Base-by-base conservation (phyloP, 2,329 filamentous ascomycete genomes). In the Phyllosticta ampelicida region DNA sequence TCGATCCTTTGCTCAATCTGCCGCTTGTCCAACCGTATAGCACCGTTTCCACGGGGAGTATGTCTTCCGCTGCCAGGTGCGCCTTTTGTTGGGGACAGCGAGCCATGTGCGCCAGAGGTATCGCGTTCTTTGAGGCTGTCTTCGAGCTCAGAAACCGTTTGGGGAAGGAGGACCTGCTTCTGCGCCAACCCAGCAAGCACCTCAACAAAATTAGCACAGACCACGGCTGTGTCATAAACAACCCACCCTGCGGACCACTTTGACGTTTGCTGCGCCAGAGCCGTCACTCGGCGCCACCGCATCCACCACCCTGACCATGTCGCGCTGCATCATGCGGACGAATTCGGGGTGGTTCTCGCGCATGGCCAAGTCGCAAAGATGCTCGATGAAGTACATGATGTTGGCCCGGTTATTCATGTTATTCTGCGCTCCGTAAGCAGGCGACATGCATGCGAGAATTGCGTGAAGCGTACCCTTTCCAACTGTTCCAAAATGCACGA, bases 381-480 rank as follows among this genome's bases (percentile, higher is more conserved):
- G 87, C 68, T 97, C 92, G 68, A 99, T 87, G 73, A 99, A 99
- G 74, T 95, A 99, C 87, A 99, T 95, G 71, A 99, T 97, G 71
- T 99, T 99, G 60, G 94, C 95, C 61, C 92, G 82, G 55, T 86
- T 95, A 74, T 99, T 99, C 87, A 99, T 95, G 64, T 89, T 92
- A 64, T 89, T 95, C 82, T 91, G 65, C 13, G 10, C n/a, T 19
- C 56, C 26, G 44, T 61, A 51, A 54, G 23, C 48, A 36, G 51
- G 13, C 20, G 19, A 29, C 18, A 51, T 4, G n/a, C 26, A 11
- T 5, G 18, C 9, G 19, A 16, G 5, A 10, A 21, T 10, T 8
- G 5, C 10, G n/a, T n/a, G 3, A 26, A 2, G 30, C 36, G 30
- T 54, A 90, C 89, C 67, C 84, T 82, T 73, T 97, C 92, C 28